Base-by-base conservation (phyloP, 1,284 basidiomycete genomes). In the Ustilago xerochloae region DNA sequence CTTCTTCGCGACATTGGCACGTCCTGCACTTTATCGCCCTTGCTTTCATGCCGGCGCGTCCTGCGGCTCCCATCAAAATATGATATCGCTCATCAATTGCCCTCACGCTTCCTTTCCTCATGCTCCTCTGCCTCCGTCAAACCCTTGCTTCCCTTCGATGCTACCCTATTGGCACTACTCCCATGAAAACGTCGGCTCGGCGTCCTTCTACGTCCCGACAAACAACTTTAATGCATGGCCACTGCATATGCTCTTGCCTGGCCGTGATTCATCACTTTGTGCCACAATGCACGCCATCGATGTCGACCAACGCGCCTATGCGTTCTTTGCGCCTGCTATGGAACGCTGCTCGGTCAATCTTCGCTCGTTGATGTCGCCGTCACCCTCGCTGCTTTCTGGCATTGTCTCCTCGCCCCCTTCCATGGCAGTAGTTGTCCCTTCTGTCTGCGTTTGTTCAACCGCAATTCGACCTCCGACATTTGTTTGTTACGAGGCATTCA, bases 11-110 rank as follows among this genome's bases (percentile, higher is more conserved):
- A 32, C 49, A 39, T 30, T 62, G 65, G 65, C 49, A 67, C 65
- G 59, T 53, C 55, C 24, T 56, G 18, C 47, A 43, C 59, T 54
- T 30, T 46, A 28, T 28, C 33, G 6, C 32, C 29, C 41, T 35
- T 26, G 41, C 29, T 33, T n/a, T 35, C 29, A 39, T 29, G 36
- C 24, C 35, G 65, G 55, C 54, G 26, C 54, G 46, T 58, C 43
- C 20, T n/a, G 49, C 50, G 53, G 59, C 49, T 62, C 46, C 36
- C 47, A 18, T 38, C 54, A 48, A 43, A 62, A 59, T 48, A 20
- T 68, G 65, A 68, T 63, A 63, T 62, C 51, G 51, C 59, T 29
- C 64, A 61, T 61, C 64, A 33, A 61, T 53, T 53, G 64, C n/a
- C 30, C 47, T 18, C 33, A 39, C 26, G n/a, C 30, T 26, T 18